Percentiles rank a stretch among this genome's conserved stretches.
phyloP scores from a whole-genome alignment of 768 basidiomycete genomes.

The Psilocybe cyanescens region DNA sequence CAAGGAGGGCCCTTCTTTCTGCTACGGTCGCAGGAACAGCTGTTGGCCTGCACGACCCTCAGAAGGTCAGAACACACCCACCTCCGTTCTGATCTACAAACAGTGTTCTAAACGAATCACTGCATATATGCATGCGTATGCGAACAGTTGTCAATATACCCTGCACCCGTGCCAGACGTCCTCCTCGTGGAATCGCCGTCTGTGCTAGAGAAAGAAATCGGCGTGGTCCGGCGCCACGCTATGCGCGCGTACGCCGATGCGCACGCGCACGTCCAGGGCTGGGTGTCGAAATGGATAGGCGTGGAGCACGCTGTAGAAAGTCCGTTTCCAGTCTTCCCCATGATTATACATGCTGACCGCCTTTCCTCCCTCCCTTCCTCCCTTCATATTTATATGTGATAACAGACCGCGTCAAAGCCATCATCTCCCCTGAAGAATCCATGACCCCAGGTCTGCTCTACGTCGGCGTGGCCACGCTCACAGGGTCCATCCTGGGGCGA shows the following conservation, averaged over 20 bases:
- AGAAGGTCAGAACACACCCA: slow-evolving; percentile 18
- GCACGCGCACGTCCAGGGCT: slow-evolving; percentile 69
- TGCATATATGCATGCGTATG: background rate
- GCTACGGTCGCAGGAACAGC: slow-evolving; percentile 35
- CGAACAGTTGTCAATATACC: slow-evolving; percentile 83
- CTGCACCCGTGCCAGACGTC: slow-evolving; percentile 59
- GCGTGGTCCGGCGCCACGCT: slow-evolving; percentile 62
- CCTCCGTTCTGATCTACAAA: too few relatives aligned
- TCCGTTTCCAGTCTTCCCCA: slow-evolving; percentile 42
- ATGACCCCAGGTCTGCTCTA: slow-evolving; percentile 91
- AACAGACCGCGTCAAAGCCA: slow-evolving; percentile 79
- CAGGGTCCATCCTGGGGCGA: slow-evolving; percentile 85
- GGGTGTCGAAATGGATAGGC: slow-evolving; percentile 82
- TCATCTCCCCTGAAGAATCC: slow-evolving; percentile 79
- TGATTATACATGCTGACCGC: background rate
- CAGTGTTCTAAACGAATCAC: background rate
- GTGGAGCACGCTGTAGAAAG: slow-evolving; percentile 87
- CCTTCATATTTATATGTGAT: background rate
- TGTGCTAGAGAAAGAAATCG: slow-evolving; percentile 77
- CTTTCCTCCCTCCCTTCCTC: background rate
- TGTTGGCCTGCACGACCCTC: slow-evolving; percentile 33
- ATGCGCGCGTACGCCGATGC: slow-evolving; percentile 60
- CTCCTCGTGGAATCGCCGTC: slow-evolving; percentile 79
- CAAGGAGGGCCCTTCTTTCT: slow-evolving; percentile 37
- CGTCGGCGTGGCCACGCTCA: slow-evolving; percentile 86